Evolutionary conservation across 1,284 basidiomycete species (phyloP), one percentile per base, ranked within the genome.

Genomic region (Papiliotrema fonsecae): DNA sequence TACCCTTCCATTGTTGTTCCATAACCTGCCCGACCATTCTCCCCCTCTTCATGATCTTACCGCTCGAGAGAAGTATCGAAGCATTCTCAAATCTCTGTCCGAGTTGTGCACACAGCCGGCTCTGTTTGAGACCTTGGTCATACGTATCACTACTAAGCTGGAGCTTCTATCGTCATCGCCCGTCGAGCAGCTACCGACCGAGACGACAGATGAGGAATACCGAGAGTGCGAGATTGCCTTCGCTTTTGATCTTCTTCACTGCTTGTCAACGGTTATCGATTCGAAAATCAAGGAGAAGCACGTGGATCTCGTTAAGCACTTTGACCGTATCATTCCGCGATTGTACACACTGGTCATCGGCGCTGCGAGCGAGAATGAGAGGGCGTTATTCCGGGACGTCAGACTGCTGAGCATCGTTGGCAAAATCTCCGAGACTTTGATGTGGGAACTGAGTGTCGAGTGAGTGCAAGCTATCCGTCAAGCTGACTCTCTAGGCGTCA

Each of bases 81-180:
- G 79, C 18, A 81, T 82, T 14, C 81, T 98, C 27, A 76, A 79
- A 2, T 82, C 85, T 3, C 79, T 98, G 24, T 79, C 82, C 34
- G 80, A 78, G 11, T 79, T 99, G 13, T 94, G 90, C 66, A 70
- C 81, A 2, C 81, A 85, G 39, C 78, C 86, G 0, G 78, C 82
- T 21, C 78, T 97, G 24, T 97, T 96, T 70, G 88, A 91, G 66
- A 84, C 79, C 6, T 79, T 97, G 26, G 82, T 90, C 34, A 80
- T 90, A 39, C 82, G 87, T 21, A 75, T 97, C 11, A 82, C 80
- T 0, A 84, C 86, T 1, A 89, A 90, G 69, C 76, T 97, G 24
- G 87, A 91, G 54, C 65, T 86, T 1, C 69, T 70, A 13, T 52
- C 81, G n/a, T 42, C 62, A 28, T 38, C 42, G 14, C 52, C 46